These are phyloP conservation scores for Aphanomyces invadans DNA, from an alignment of 352 stramenopile genomes.

Conservation along the genomic window DNA sequence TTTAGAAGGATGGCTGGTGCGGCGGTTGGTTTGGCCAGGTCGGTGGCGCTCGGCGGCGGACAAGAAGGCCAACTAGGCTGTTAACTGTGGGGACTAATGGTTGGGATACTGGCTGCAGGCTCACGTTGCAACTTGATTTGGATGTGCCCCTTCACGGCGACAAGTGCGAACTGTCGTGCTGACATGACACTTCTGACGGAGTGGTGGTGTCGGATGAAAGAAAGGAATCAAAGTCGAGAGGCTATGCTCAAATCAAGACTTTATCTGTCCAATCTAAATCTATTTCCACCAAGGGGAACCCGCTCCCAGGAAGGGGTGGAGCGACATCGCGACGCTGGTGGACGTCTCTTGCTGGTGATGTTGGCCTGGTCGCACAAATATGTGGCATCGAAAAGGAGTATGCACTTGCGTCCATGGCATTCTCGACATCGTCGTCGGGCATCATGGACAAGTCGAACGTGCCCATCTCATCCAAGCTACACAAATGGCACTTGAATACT, in stretches of 20 bases:
- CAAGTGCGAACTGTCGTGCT: too few species aligned
- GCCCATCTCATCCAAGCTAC: constrained; percentile 15
- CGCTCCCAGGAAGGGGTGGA: neutral
- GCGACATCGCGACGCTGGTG: neutral
- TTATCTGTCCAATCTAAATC: constrained; percentile 25
- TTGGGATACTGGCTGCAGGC: too few species aligned
- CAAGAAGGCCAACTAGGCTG: too few species aligned
- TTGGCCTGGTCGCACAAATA: neutral
- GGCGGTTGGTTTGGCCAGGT: too few species aligned
- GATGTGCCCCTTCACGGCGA: too few species aligned
- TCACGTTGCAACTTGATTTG: too few species aligned
- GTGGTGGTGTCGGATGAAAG: too few species aligned
- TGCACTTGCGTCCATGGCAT: neutral
- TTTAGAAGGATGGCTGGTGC: too few species aligned
- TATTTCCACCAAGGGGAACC: constrained; percentile 14
- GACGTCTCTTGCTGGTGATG: neutral
- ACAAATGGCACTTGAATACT: neutral
- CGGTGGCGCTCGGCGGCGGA: too few species aligned
- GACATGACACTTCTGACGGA: too few species aligned
- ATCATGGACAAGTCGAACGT: constrained; percentile 16
- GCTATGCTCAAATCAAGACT: constrained; percentile 17
- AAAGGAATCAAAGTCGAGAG: neutral
- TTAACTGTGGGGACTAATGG: too few species aligned
- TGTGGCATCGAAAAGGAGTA: constrained; percentile 7
- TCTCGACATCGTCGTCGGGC: neutral